These are phyloP conservation scores for Aspergillus sp. DNA, from an alignment of 2,329 filamentous ascomycete species.

Conservation along the genomic window DNA sequence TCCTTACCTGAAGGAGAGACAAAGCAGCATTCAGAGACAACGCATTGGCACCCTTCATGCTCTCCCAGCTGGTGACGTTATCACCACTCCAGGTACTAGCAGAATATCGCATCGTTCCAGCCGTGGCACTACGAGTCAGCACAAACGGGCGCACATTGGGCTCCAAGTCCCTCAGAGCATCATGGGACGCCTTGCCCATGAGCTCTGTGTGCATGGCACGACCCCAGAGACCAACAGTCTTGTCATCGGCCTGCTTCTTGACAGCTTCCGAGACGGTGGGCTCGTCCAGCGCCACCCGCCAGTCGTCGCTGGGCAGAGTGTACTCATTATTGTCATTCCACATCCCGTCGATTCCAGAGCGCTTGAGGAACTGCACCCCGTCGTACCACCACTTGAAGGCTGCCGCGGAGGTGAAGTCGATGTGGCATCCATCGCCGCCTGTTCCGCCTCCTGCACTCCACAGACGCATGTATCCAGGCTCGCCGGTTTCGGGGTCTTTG, in stretches of 20 bases:
- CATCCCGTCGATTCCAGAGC: slow-evolving; percentile 68
- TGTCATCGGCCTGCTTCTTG: slow-evolving; percentile 42
- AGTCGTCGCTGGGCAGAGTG: slow-evolving; percentile 64
- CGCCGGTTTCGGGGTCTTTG: slow-evolving; percentile 54
- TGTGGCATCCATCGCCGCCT: slow-evolving; percentile 68
- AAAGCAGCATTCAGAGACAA: slow-evolving; percentile 68
- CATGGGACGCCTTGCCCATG: slow-evolving; percentile 69
- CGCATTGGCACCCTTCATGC: slow-evolving; percentile 71
- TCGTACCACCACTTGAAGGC: slow-evolving; percentile 73
- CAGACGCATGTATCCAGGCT: slow-evolving; percentile 60
- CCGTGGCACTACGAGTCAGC: slow-evolving; percentile 68
- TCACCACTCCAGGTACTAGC: slow-evolving; percentile 74
- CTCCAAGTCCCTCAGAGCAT: slow-evolving; percentile 60
- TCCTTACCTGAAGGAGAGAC: slow-evolving; percentile 60
- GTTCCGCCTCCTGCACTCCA: slow-evolving; percentile 73
- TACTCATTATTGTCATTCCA: slow-evolving; percentile 84
- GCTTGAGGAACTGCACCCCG: slow-evolving; percentile 62
- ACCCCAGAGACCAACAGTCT: slow-evolving; percentile 67
- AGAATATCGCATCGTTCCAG: slow-evolving; percentile 68
- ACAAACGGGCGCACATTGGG: slow-evolving; percentile 66
- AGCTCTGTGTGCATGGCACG: slow-evolving; percentile 69
- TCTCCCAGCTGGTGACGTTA: slow-evolving; percentile 71
- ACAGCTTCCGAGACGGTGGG: slow-evolving; percentile 38
- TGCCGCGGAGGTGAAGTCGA: slow-evolving; percentile 69
- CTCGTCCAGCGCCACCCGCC: slow-evolving; percentile 60